Conservation (phyloP, 2,329 filamentous ascomycete genomes). For the Cordyceps cateniannulata region DNA sequence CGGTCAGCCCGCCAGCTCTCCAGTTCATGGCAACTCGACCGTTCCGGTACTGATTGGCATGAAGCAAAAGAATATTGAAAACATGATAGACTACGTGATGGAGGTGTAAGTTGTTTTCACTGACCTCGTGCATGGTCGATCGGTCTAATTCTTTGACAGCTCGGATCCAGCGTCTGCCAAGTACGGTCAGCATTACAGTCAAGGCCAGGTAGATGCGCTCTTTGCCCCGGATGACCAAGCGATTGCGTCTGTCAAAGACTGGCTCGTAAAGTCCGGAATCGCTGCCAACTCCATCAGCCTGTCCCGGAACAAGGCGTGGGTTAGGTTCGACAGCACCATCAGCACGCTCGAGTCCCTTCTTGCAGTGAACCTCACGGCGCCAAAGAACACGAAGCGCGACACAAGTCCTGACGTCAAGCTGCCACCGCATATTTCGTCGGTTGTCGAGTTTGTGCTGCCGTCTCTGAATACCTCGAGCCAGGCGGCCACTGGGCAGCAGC, state of each 20-base stretch:
- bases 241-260: slow-evolving; percentile 43
- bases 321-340: slow-evolving; percentile 14
- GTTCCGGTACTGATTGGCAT: background rate
- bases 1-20: background rate
- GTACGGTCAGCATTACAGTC: slow-evolving; percentile 4
- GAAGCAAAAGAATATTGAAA: background rate
- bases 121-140: background rate
- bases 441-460: slow-evolving; percentile 34
- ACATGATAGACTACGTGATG: background rate
- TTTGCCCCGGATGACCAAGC: slow-evolving; percentile 26
- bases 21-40: background rate
- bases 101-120: background rate
- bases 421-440: slow-evolving; percentile 26
- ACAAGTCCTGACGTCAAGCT: slow-evolving; percentile 28
- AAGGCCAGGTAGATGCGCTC: background rate
- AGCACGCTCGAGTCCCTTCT: slow-evolving; percentile 23
- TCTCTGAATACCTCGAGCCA: background rate
- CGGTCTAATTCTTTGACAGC: background rate
- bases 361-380: background rate
- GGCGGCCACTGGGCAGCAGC: background rate
- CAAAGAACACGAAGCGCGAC: slow-evolving; percentile 25
- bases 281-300: slow-evolving; percentile 37
- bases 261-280: slow-evolving; percentile 48
- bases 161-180: slow-evolving; percentile 2
- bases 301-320: slow-evolving; percentile 40